These are phyloP conservation scores for Trichoderma breve DNA, from an alignment of 2,329 filamentous ascomycete species.

Conservation along the genomic window DNA sequence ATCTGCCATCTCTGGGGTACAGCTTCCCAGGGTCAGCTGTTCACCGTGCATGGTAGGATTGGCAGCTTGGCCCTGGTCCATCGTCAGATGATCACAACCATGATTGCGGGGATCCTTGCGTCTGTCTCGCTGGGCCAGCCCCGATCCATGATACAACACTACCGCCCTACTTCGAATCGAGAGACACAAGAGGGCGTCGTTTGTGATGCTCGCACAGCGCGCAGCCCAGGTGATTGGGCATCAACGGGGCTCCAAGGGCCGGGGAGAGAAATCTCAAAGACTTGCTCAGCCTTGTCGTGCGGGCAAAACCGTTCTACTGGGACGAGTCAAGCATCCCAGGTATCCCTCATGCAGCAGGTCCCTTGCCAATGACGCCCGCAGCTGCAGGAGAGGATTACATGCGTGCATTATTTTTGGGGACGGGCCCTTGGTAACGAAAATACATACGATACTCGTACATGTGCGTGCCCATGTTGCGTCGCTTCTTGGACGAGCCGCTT, in stretches of 20 bases:
- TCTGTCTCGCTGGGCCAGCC: not conserved
- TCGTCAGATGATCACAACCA: constrained; percentile 15
- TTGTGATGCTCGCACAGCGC: not conserved
- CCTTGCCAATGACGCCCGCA: constrained; percentile 6
- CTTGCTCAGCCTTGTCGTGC: constrained; percentile 6
- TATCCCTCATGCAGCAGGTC: not conserved
- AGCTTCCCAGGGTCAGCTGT: constrained; percentile 11
- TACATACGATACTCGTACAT: not conserved
- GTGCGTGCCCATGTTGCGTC: not conserved
- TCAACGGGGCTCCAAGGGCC: not conserved
- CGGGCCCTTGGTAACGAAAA: not conserved
- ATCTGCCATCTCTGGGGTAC: constrained; percentile 11
- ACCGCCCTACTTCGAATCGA: constrained; percentile 2
- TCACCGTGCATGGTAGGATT: constrained; percentile 17
- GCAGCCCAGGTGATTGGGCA: not conserved
- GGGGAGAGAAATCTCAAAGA: not conserved
- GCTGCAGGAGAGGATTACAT: constrained; percentile 1
- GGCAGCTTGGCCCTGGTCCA: constrained; percentile 4
- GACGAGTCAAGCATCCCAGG: not conserved
- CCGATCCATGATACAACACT: constrained; percentile 3
- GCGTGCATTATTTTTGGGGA: not conserved
- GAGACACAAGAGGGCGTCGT: not conserved
- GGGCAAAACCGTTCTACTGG: not conserved
- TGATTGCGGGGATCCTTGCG: constrained; percentile 18
- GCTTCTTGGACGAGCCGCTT: not conserved